These are phyloP conservation scores for Pezicula carpinea DNA, from an alignment of 2,329 filamentous ascomycete genomes.

Conservation along the genomic window DNA sequence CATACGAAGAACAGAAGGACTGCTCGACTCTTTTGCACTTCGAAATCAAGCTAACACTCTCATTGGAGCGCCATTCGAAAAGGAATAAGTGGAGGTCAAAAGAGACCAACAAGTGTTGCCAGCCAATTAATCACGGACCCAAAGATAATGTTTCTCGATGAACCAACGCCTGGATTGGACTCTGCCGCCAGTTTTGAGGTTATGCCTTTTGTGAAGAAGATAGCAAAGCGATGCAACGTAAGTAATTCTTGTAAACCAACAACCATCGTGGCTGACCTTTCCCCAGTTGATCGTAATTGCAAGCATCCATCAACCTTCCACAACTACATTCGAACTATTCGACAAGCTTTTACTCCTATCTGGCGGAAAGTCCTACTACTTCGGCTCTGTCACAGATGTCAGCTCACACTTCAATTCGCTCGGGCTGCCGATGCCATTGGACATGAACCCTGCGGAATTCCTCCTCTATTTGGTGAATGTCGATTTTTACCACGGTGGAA, in stretches of 20 bases:
- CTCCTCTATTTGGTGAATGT: conserved; percentile 74
- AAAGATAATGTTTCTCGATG: conserved; percentile 77
- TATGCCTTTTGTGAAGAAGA: conserved; percentile 62
- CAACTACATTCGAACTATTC: conserved; percentile 73
- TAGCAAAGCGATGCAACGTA: conserved; percentile 63
- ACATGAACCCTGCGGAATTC: conserved; percentile 77
- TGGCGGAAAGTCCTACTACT: conserved; percentile 66
- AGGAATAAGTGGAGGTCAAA: conserved; percentile 81
- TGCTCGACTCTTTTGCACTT: conserved; percentile 71
- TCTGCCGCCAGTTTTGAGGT: conserved; percentile 73
- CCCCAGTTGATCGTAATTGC: conserved; percentile 68
- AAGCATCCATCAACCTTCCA: conserved; percentile 82
- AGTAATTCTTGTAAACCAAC: conserved; percentile 21
- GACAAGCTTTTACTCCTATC: conserved; percentile 75
- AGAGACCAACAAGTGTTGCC: conserved; percentile 73
- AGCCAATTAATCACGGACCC: conserved; percentile 78
- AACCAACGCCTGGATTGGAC: conserved; percentile 80
- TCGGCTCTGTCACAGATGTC: conserved; percentile 56
- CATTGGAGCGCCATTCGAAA: conserved; percentile 81
- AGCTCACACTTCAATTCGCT: conserved; percentile 58
- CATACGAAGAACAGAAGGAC: conserved; percentile 55
- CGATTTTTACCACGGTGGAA: conserved; percentile 59
- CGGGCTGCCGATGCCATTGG: conserved; percentile 58
- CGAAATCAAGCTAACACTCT: conserved; percentile 63
- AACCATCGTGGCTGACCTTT: conserved; percentile 16